phyloP scores from a whole-genome alignment of 1,284 basidiomycete species.

The Cerioporus squamosus region DNA sequence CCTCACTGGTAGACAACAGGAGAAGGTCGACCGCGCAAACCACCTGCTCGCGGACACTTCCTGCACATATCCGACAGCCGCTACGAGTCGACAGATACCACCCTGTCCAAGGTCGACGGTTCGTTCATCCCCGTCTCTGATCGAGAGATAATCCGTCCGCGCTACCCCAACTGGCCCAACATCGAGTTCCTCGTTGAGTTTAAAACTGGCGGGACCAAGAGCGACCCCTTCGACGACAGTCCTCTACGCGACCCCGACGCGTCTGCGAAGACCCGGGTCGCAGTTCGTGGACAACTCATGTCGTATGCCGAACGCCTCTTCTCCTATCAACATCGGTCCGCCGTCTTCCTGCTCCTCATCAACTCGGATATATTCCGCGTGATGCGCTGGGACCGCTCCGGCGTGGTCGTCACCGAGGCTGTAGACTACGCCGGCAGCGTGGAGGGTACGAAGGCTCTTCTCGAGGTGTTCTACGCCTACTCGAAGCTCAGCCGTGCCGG shows the following conservation, averaged over 20 bases:
- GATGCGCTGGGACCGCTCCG: slow-evolving; percentile 1
- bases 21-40: too few species aligned
- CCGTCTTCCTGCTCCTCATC: not conserved
- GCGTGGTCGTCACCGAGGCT: not conserved
- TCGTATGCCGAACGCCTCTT: not conserved
- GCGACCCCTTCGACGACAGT: slow-evolving; percentile 2
- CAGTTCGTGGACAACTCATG: not conserved
- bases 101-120: not conserved
- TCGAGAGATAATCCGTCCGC: not conserved
- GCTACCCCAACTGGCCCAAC: not conserved
- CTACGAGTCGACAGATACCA: too few species aligned
- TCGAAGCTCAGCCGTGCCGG: not conserved
- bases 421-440: not conserved
- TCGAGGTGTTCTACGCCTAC: slow-evolving; percentile 21
- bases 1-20: too few species aligned
- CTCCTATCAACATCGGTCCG: slow-evolving; percentile 1
- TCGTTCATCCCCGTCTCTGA: not conserved
- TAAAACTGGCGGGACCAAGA: not conserved
- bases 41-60: too few species aligned
- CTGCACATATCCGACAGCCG: too few species aligned
- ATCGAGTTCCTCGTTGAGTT: not conserved
- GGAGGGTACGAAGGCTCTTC: slow-evolving; percentile 4
- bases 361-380: not conserved
- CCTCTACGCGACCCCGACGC: not conserved
- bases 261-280: not conserved